These are phyloP conservation scores for Diaporthe batatas DNA, from an alignment of 2,329 filamentous ascomycete species.

Conservation along the genomic window DNA sequence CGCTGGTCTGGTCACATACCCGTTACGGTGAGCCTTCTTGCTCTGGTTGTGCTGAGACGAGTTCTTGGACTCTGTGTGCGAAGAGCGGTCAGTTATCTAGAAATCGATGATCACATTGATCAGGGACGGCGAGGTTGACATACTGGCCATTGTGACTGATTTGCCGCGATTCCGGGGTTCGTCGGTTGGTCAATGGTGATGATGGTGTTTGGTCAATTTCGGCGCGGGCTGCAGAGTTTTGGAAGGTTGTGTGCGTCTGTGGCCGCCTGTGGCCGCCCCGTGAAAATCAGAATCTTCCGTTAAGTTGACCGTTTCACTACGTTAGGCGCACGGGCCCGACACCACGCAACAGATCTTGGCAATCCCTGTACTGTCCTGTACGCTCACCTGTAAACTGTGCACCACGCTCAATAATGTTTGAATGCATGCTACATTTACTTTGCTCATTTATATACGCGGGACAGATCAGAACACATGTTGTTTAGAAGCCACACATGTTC, in stretches of 20 bases:
- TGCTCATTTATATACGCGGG: not conserved
- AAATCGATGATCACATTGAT: not conserved
- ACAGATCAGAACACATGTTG: not conserved
- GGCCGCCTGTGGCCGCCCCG: not conserved
- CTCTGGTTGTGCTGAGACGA: constrained; percentile 99
- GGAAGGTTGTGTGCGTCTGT: constrained; percentile 37
- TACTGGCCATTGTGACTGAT: constrained; percentile 77
- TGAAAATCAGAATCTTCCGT: constrained; percentile 19
- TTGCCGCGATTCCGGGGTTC: constrained; percentile 53
- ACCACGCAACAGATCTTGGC: not conserved
- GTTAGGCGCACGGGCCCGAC: not conserved
- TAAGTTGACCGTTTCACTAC: not conserved
- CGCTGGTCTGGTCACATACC: constrained; percentile 71
- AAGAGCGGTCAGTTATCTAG: constrained; percentile 47
- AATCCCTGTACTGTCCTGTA: too few relatives aligned
- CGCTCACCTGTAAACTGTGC: too few relatives aligned
- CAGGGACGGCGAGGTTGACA: constrained; percentile 52
- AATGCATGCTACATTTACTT: not conserved
- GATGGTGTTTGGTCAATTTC: constrained; percentile 39
- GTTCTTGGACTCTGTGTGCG: constrained; percentile 93
- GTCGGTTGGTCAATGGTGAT: constrained; percentile 38
- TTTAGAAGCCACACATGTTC: not conserved
- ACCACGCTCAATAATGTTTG: too few relatives aligned
- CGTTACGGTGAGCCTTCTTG: constrained; percentile 99
- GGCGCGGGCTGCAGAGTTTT: constrained; percentile 44